Conservation (phyloP, 129 eudicot species). For the Ambrosia artemisiifolia region DNA sequence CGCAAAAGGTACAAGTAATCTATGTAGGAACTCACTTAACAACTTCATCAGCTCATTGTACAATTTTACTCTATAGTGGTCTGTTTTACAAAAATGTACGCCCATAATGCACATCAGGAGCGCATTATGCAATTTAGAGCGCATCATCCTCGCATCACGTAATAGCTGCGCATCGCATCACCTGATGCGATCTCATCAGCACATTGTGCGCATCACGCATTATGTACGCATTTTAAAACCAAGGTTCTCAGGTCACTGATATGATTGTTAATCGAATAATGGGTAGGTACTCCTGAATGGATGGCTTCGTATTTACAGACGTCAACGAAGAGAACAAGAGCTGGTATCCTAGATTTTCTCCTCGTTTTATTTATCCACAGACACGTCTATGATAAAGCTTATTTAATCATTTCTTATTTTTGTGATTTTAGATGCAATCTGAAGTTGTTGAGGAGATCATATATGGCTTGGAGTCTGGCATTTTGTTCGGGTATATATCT, state of each 20-base stretch:
- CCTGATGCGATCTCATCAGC: too few relatives aligned
- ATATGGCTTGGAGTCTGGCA: constrained; percentile 95
- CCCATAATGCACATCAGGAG: too few relatives aligned
- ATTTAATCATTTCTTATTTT: constrained; percentile 19
- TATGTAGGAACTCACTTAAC: too few relatives aligned
- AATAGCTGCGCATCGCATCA: too few relatives aligned
- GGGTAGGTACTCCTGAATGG: constrained; percentile 82
- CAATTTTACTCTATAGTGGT: too few relatives aligned
- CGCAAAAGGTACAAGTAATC: too few relatives aligned
- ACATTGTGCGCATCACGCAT: too few relatives aligned
- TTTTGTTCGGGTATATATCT: constrained; percentile 77
- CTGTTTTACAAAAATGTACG: too few relatives aligned
- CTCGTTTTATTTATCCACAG: not conserved
- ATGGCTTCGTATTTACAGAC: constrained; percentile 96
- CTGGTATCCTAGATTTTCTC: constrained; percentile 47
- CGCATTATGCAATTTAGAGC: too few relatives aligned
- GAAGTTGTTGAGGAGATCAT: constrained; percentile 98
- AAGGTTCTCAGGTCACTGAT: not conserved
- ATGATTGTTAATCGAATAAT: constrained; percentile 11
- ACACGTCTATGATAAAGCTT: constrained; percentile 5
- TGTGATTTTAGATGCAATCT: constrained; percentile 70
- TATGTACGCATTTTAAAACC: too few relatives aligned
- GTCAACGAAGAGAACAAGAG: constrained; percentile 91
- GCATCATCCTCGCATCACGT: too few relatives aligned
- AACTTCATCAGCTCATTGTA: too few relatives aligned